Conservation (phyloP, 2,329 filamentous ascomycete genomes). For the Pezicula rhizophila region DNA sequence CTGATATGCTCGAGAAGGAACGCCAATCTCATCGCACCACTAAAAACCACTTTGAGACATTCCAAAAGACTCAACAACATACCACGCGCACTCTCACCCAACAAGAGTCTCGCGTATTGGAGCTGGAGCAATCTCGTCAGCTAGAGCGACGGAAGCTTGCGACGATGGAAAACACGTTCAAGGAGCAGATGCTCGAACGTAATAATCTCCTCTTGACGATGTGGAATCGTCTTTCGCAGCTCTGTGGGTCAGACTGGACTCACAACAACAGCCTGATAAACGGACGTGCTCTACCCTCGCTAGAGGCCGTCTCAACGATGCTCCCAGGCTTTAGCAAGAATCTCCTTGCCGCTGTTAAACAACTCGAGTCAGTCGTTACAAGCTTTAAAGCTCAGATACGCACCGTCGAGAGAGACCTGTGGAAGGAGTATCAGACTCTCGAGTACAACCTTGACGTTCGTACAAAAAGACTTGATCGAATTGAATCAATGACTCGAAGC, state of each 20-base stretch:
- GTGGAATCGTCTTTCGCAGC: slow-evolving; percentile 79
- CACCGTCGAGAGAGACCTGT: slow-evolving; percentile 80
- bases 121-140: slow-evolving; percentile 74
- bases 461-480: slow-evolving; percentile 77
- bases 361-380: slow-evolving; percentile 72
- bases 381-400: slow-evolving; percentile 77
- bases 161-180: slow-evolving; percentile 68
- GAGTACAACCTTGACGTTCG: slow-evolving; percentile 75
- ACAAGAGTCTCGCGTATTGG: slow-evolving; percentile 76
- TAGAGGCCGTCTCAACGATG: slow-evolving; percentile 81
- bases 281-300: slow-evolving; percentile 71
- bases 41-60: slow-evolving; percentile 80
- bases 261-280: slow-evolving; percentile 86
- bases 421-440: slow-evolving; percentile 81
- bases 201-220: slow-evolving; percentile 83
- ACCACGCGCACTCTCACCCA: slow-evolving; percentile 80
- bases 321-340: slow-evolving; percentile 88
- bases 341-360: slow-evolving; percentile 78
- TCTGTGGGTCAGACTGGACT: slow-evolving; percentile 90
- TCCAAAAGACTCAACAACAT: slow-evolving; percentile 81
- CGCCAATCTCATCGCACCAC: slow-evolving; percentile 78
- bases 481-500: slow-evolving; percentile 74
- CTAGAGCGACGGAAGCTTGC: slow-evolving; percentile 73
- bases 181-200: slow-evolving; percentile 82
- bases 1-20: slow-evolving; percentile 88